Evolutionary conservation across 495 filamentous ascomycete genomes (phyloP).

Genomic region (Lophiostoma macrostomum): DNA sequence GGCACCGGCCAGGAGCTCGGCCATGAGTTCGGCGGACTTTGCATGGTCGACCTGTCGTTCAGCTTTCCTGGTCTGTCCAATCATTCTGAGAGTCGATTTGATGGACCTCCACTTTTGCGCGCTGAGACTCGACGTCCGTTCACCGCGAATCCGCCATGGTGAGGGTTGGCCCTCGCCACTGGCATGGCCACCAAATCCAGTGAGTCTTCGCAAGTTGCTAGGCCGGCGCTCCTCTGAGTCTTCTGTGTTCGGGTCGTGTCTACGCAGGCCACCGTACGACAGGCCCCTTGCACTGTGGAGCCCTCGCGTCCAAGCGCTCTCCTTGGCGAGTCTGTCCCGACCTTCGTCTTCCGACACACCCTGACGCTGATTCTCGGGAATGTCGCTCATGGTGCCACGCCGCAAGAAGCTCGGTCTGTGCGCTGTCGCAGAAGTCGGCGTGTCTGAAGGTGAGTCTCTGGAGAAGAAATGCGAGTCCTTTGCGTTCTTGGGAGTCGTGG

Average conservation of each 20-base stretch:
- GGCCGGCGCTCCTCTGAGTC: slow-evolving; percentile 55
- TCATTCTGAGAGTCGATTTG: slow-evolving; percentile 76
- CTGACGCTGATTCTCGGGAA: slow-evolving; percentile 60
- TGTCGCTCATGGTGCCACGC: slow-evolving; percentile 66
- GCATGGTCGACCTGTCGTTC: slow-evolving; percentile 80
- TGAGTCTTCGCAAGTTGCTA: slow-evolving; percentile 71
- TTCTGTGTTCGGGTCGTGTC: slow-evolving; percentile 36
- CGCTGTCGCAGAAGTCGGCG: slow-evolving; percentile 13
- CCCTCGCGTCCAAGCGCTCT: slow-evolving; percentile 56
- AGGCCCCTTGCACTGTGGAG: slow-evolving; percentile 55
- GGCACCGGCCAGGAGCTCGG: slow-evolving; percentile 85
- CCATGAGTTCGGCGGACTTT: slow-evolving; percentile 95
- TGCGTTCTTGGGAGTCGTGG: slow-evolving; percentile 56
- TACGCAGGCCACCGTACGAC: slow-evolving; percentile 48
- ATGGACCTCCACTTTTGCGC: slow-evolving; percentile 83
- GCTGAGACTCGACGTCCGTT: slow-evolving; percentile 70
- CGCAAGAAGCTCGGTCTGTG: slow-evolving; percentile 58
- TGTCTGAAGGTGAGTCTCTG: slow-evolving; percentile 28
- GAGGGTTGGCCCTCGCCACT: slow-evolving; percentile 50
- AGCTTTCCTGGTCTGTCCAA: slow-evolving; percentile 73
- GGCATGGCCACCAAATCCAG: slow-evolving; percentile 60
- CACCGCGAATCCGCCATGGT: slow-evolving; percentile 53
- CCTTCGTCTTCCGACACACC: slow-evolving; percentile 89
- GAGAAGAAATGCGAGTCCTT: slow-evolving; percentile 33
- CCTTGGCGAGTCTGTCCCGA: slow-evolving; percentile 62